Evolutionary conservation across 306 rosid genomes (phyloP), one percentile per base, ranked within the genome.

Genomic region (Carpinus fangiana): DNA sequence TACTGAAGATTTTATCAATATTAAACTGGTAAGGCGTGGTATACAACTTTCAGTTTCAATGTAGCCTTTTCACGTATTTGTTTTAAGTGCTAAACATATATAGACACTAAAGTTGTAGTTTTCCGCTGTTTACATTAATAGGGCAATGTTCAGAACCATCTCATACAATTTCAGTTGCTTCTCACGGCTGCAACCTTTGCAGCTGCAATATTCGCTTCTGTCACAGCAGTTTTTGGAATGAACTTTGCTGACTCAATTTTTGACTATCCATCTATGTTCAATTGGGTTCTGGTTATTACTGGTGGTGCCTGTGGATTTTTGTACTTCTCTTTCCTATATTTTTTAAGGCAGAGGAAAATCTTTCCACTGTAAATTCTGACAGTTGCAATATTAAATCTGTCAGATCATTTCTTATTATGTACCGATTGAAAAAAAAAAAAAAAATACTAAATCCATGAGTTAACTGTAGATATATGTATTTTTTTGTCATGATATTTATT

Each of bases 1-100:
- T 78, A 95, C 99, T 0, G 98, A 95, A 88, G 98, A 93, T 89
- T 93, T 95, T 86, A 95, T 95, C 79, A 95, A 95, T 92, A 91
- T 95, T 83, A 98, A 95, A 85, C 86, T 96, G 96, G 98, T 96
- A 72, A 76, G 85, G 81, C 87, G 81, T 62, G 80, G 75, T 80
- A 73, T 41, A 60, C 38, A 38, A 78, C 77, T 57, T 76, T 73
- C 31, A 55, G 3, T 62, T 71, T 66, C 70, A 70, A 50, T 64
- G 70, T 80, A 74, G 20, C 53, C 10, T 21, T 18, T 72, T 52
- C 51, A 67, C 68, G 7, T 31, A 26, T 62, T 78, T 83, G 12
- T 66, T 84, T 62, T 67, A 84, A 77, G 75, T 74, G 65, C 72
- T 76, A 68, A n/a, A 65, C 55, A 18, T 65, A 46, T 60, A 38